Evolutionary conservation across 1,284 basidiomycete species (phyloP).

Genomic region (Pseudozyma flocculosa): DNA sequence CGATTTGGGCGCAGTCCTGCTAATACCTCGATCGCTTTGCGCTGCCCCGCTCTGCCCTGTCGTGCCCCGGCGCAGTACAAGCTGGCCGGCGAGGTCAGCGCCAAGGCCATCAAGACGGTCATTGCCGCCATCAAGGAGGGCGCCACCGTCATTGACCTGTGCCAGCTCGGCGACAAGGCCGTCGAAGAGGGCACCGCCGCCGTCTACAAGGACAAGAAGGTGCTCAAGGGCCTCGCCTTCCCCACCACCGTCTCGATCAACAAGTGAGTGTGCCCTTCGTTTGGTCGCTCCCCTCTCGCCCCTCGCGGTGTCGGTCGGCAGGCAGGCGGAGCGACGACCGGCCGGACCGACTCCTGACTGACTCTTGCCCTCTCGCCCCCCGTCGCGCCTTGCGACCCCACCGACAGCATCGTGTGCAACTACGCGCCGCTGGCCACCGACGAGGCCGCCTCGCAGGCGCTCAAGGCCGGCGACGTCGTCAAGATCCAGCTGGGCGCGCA

Average conservation of each 20-base stretch:
- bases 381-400: no score
- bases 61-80: no score
- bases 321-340: no score
- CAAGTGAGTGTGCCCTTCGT: conserved; percentile 54
- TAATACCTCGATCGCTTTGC: no score
- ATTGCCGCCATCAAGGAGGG: conserved; percentile 64
- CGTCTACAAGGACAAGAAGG: conserved; percentile 79
- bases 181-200: conserved; percentile 79
- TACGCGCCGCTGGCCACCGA: conserved; percentile 65
- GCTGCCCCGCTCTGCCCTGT: no score
- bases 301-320: no score
- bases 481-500: conserved; percentile 95
- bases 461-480: conserved; percentile 88
- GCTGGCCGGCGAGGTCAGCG: conserved; percentile 85
- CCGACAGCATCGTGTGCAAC: conserved; percentile 62
- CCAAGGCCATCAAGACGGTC: conserved; percentile 76
- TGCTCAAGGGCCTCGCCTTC: conserved; percentile 84
- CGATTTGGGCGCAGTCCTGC: no score
- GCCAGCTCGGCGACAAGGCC: conserved; percentile 86
- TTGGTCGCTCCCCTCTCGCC: no score
- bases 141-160: conserved; percentile 85
- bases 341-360: no score
- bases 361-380: no score
- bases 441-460: conserved; percentile 62
- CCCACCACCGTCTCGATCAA: conserved; percentile 91